phyloP scores from a whole-genome alignment of 768 basidiomycete species.

The Agaricus subrufescens region DNA sequence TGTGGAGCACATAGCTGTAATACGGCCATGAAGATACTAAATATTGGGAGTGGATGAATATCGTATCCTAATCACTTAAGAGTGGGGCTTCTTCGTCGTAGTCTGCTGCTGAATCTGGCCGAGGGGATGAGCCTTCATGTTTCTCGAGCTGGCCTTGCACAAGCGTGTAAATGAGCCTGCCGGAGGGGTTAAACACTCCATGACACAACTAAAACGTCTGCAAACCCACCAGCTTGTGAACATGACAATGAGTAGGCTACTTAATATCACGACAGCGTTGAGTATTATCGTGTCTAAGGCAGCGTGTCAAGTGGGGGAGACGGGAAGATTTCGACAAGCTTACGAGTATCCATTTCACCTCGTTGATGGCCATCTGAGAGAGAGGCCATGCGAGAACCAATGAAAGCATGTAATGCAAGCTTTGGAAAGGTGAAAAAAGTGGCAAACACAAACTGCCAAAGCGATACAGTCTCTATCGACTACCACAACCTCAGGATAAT shows the following conservation, averaged over 20 bases:
- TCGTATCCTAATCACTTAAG: conserved; percentile 19
- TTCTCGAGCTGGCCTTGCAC: conserved; percentile 58
- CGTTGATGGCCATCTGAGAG: conserved; percentile 76
- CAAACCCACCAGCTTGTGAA: conserved; percentile 61
- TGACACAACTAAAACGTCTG: not conserved
- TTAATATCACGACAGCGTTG: conserved; percentile 54
- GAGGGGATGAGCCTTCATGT: conserved; percentile 42
- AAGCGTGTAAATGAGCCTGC: conserved; percentile 61
- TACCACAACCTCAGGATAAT: conserved; percentile 20
- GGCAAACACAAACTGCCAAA: conserved; percentile 75
- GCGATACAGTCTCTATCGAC: conserved; percentile 68
- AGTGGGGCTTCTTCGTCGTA: conserved; percentile 59
- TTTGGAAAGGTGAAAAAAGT: conserved; percentile 71
- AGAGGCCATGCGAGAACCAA: conserved; percentile 69
- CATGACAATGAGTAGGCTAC: conserved; percentile 54
- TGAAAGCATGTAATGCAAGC: conserved; percentile 67
- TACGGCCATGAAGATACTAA: not conserved
- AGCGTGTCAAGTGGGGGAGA: conserved; percentile 7
- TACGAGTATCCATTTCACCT: conserved; percentile 72
- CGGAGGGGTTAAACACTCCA: conserved; percentile 7
- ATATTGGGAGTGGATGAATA: not conserved
- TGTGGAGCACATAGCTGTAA: not conserved
- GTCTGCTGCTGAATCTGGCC: conserved; percentile 60
- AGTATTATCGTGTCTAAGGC: conserved; percentile 56
- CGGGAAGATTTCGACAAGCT: conserved; percentile 15